Evolutionary conservation across 2,329 filamentous ascomycete genomes (phyloP).

Genomic region (Fusarium liriodendri): DNA sequence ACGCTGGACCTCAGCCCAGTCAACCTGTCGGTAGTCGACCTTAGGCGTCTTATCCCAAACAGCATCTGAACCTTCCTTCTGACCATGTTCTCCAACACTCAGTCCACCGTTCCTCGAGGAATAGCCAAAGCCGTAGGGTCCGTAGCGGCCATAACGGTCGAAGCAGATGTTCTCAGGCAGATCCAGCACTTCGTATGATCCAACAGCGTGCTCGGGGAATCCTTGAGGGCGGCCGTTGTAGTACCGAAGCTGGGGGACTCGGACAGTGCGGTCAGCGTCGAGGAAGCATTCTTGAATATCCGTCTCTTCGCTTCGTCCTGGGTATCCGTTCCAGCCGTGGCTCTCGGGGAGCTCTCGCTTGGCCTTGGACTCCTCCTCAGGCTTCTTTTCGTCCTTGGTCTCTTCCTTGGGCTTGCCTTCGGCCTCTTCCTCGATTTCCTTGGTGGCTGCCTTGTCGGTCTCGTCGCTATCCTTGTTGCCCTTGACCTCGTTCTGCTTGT

Average conservation of each 20-base stretch:
- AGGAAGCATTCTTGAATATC: constrained; percentile 82
- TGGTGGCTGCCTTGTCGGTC: constrained; percentile 28
- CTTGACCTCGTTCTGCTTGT: constrained; percentile 29
- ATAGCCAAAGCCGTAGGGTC: constrained; percentile 92
- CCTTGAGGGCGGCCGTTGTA: constrained; percentile 84
- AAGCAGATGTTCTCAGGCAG: constrained; percentile 91
- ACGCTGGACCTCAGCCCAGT: constrained; percentile 83
- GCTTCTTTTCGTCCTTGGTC: constrained; percentile 11
- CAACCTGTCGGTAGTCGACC: constrained; percentile 80
- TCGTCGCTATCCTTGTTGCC: constrained; percentile 29
- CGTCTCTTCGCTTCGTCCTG: constrained; percentile 55
- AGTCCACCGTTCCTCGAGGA: constrained; percentile 81
- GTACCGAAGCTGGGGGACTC: constrained; percentile 76
- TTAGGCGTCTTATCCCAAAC: constrained; percentile 79
- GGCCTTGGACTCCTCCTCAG: constrained; percentile 19
- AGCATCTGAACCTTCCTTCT: constrained; percentile 81
- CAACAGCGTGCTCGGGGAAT: constrained; percentile 85
- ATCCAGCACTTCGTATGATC: constrained; percentile 85
- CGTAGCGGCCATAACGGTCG: constrained; percentile 88
- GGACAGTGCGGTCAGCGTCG: constrained; percentile 72
- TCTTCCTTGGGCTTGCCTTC: constrained; percentile 16
- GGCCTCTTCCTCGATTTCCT: constrained; percentile 29
- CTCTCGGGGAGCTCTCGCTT: constrained; percentile 44
- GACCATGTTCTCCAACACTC: constrained; percentile 86
- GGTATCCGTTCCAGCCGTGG: constrained; percentile 50